A percentile compares a stretch with the other conserved stretches of the same genome.
Evolutionary conservation across 2,329 filamentous ascomycete species (phyloP).

Genomic region (Claviceps citrina): DNA sequence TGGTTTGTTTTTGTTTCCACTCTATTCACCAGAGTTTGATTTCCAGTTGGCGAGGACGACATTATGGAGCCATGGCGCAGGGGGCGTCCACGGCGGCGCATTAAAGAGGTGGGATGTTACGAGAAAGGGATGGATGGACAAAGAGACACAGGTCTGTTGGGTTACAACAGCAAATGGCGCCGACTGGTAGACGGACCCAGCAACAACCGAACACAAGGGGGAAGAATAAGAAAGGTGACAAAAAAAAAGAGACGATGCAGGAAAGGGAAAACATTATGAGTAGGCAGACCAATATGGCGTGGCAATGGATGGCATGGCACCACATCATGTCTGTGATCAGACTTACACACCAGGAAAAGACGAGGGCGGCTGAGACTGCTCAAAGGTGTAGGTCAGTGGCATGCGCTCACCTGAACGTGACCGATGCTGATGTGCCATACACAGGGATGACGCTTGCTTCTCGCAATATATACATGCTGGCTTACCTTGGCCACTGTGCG

Average conservation of each 20-base stretch:
- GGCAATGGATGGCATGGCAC: not conserved
- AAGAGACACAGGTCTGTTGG: not conserved
- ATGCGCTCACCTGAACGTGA: not conserved
- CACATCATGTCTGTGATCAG: not conserved
- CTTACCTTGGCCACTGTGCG: no score
- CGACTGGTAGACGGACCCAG: not conserved
- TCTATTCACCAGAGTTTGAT: not conserved
- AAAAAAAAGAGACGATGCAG: not conserved
- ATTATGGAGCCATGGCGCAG: slow-evolving; percentile 1
- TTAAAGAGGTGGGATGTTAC: not conserved
- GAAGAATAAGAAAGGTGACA: not conserved
- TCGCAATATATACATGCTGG: no score
- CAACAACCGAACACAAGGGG: not conserved
- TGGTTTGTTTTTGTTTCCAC: not conserved
- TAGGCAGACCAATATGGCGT: not conserved
- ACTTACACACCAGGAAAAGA: not conserved
- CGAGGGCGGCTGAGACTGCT: not conserved
- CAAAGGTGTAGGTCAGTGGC: not conserved
- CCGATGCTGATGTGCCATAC: no score
- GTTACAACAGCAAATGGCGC: not conserved
- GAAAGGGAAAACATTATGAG: not conserved
- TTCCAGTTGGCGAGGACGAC: not conserved
- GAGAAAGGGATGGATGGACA: not conserved
- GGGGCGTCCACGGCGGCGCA: not conserved
- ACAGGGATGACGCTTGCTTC: no score